Base-by-base conservation (phyloP, 768 basidiomycete genomes). In the Pleurotus djamor region DNA sequence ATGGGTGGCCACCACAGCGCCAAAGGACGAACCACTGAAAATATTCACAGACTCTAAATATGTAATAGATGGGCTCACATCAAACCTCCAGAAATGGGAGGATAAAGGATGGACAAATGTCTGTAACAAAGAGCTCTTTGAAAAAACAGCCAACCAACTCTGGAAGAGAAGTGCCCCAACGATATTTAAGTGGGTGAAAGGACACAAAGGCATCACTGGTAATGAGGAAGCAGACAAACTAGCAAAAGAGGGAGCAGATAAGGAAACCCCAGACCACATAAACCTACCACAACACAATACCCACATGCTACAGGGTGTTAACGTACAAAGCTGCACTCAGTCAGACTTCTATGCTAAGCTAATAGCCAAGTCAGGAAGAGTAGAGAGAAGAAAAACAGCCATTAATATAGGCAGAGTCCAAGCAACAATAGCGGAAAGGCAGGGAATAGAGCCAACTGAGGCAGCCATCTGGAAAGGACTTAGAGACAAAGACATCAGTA, bases 31-130 rank as follows among this genome's bases (percentile, higher is more conserved):
- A 0, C 33, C 36, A 1, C 38, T 72, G 2, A 6, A 50, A 1
- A 67, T 71, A 1, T 38, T 58, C 2, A 67, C 52, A 4, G 68
- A 73, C 64, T 72, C 69, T 0, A 52, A 59, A 58, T 60, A 68
- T 28, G 59, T 58, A 1, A 62, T 70, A 5, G 58, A 70, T 6
- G 67, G 54, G 0, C 36, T 72, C 0, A 72, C 67, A 0, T 59
- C 56, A 17, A 43, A 68, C 41, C 54, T 67, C 1, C 8, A 41
- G 0, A 48, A 48, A 2, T 65, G 66, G 64, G 72, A 76, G 37
- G 66, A 75, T 41, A 12, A n/a, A 0, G 72, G 74, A 0, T 78
- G 64, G 64, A 67, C 68, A 0, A 47, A 37, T 0, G 45, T 65
- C 0, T 13, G 36, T 2, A 73, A 76, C 37, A 48, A 12, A 0